Evolutionary conservation across 2,329 filamentous ascomycete genomes (phyloP).

Genomic region (Coniochaeta sp.): DNA sequence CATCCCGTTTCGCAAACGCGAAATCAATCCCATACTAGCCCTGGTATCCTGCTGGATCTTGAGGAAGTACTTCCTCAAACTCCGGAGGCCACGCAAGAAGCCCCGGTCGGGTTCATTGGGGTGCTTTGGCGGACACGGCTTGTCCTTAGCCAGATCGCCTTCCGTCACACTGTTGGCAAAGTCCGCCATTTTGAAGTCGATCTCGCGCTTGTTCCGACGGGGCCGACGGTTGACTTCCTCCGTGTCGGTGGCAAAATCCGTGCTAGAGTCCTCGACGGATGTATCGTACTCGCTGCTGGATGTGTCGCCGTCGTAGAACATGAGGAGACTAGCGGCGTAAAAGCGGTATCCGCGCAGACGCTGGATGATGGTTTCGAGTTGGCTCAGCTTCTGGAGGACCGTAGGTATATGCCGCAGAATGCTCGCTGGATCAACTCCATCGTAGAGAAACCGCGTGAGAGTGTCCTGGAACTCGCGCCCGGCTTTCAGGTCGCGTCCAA

Average conservation of each 20-base stretch:
- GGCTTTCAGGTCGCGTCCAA: constrained; percentile 79
- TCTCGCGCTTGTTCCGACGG: constrained; percentile 49
- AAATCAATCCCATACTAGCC: constrained; percentile 37
- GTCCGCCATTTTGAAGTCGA: constrained; percentile 95
- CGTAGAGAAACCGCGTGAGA: constrained; percentile 82
- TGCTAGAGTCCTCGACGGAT: constrained; percentile 48
- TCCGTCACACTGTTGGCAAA: constrained; percentile 97
- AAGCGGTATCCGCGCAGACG: constrained; percentile 81
- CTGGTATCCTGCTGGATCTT: constrained; percentile 75
- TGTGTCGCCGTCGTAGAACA: constrained; percentile 89
- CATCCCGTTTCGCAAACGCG: constrained; percentile 8
- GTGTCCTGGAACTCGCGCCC: constrained; percentile 85
- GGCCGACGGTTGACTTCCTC: constrained; percentile 39
- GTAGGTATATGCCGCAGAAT: constrained; percentile 81
- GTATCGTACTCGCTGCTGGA: constrained; percentile 46
- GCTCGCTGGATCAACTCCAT: constrained; percentile 74
- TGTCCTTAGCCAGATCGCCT: constrained; percentile 56
- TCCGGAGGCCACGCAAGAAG: constrained; percentile 78
- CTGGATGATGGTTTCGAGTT: constrained; percentile 76
- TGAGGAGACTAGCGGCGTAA: constrained; percentile 88
- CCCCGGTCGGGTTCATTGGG: constrained; percentile 78
- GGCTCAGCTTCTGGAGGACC: constrained; percentile 74
- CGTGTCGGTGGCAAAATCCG: constrained; percentile 50
- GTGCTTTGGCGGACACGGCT: constrained; percentile 72
- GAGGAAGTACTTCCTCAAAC: constrained; percentile 75